Conservation (phyloP, 805 yeast genomes). For the Metschnikowia aberdeeniae region DNA sequence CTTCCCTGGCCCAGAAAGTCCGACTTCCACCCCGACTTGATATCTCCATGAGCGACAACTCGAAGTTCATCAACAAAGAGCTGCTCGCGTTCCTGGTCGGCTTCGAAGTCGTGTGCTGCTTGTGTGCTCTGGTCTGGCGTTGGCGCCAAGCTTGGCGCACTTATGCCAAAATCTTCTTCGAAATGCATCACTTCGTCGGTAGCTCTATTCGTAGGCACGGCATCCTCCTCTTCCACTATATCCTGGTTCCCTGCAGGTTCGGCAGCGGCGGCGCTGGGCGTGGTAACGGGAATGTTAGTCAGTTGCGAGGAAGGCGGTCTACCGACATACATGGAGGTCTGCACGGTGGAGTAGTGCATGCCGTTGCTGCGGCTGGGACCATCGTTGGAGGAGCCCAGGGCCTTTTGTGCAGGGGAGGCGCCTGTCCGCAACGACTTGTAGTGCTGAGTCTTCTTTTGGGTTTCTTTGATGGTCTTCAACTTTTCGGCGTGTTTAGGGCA, state of each 20-base stretch:
- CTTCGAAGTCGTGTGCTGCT: not conserved
- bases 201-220: conserved; percentile 14
- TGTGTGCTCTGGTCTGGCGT: not conserved
- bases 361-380: conserved; percentile 14
- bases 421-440: conserved; percentile 13
- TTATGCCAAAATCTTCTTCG: conserved; percentile 15
- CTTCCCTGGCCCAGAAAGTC: conserved; percentile 78
- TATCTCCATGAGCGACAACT: conserved; percentile 71
- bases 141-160: not conserved
- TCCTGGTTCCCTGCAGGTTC: conserved; percentile 10
- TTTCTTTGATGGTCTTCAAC: conserved; percentile 42
- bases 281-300: conserved; percentile 9
- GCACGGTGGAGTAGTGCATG: conserved; percentile 19
- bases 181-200: conserved; percentile 16
- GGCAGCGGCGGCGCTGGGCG: conserved; percentile 5
- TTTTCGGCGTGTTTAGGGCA: conserved; percentile 58
- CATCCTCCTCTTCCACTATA: conserved; percentile 13
- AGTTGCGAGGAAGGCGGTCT: conserved; percentile 12
- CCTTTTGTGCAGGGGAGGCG: conserved; percentile 2
- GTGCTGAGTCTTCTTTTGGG: conserved; percentile 20
- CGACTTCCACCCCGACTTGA: conserved; percentile 92
- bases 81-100: conserved; percentile 7
- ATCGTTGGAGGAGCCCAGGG: conserved; percentile 4
- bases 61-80: conserved; percentile 70
- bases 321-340: conserved; percentile 15